These are phyloP conservation scores for Dianthus caryophyllus DNA, from an alignment of 148 eudicot species.

Conservation along the genomic window DNA sequence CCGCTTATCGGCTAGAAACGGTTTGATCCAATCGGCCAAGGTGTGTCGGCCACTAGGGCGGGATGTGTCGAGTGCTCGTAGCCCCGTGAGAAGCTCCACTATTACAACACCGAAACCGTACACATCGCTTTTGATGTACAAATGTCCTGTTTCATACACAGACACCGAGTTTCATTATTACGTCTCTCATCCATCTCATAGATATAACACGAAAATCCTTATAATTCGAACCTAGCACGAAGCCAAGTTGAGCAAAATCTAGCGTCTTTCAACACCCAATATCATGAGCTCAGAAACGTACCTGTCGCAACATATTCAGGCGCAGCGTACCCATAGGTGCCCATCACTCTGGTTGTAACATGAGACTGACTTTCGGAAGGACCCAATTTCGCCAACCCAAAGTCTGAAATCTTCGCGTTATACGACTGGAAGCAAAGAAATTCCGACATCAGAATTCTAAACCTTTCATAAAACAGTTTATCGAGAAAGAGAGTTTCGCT, in stretches of 20 bases:
- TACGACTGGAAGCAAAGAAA: slow-evolving; percentile 30
- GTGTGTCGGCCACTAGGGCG: slow-evolving; percentile 46
- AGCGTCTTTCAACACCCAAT: neutral
- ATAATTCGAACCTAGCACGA: neutral
- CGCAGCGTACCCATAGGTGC: slow-evolving; percentile 61
- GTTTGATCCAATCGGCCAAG: slow-evolving; percentile 50
- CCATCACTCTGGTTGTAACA: slow-evolving; percentile 59
- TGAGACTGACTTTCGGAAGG: slow-evolving; percentile 53
- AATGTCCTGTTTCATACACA: slow-evolving; percentile 37
- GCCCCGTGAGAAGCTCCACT: slow-evolving; percentile 63
- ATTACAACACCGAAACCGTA: slow-evolving; percentile 85
- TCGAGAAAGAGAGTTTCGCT: neutral
- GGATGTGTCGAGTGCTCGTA: slow-evolving; percentile 48
- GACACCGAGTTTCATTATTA: neutral
- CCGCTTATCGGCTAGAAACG: slow-evolving; percentile 36
- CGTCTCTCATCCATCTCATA: neutral
- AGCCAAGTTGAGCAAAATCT: neutral
- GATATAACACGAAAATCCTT: neutral
- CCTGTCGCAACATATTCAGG: slow-evolving; percentile 68
- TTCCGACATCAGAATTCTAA: neutral
- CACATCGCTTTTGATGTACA: slow-evolving; percentile 75
- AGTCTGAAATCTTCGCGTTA: slow-evolving; percentile 57
- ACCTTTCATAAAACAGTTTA: neutral
- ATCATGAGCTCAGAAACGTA: slow-evolving; percentile 14
- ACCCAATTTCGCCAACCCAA: slow-evolving; percentile 61